Evolutionary conservation across 1,139 yeast species (phyloP), one percentile per base, ranked within the genome.

Genomic region (Suhomyces terraborum): DNA sequence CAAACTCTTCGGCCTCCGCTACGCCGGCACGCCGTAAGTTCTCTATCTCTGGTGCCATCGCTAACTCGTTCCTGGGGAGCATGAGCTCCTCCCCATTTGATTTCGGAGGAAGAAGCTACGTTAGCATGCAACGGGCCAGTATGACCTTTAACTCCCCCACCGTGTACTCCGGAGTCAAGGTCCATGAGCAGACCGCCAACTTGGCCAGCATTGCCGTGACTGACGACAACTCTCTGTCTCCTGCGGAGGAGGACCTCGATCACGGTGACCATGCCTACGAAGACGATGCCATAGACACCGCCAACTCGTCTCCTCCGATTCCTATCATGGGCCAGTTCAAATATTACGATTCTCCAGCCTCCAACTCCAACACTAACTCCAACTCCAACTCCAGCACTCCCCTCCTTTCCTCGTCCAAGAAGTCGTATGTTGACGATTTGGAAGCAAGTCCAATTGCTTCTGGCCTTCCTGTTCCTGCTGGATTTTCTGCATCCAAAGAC

Each of bases 131-230:
- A 38, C 45, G 60, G 6, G 55, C 53, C 40, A 47, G 54, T 46
- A 33, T 51, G 22, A 53, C 40, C 28, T 50, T 46, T 31, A 54
- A 53, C 36, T 65, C 73, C 2, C 77, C 77, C 0, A 58, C 63
- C 3, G 69, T 79, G 16, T 75, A 72, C 48, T 67, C 80, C 0
- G 76, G 77, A 1, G 55, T 60, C 26, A 75, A 79, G 13, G 72
- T 83, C 34, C 79, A 84, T 45, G 86, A 80, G 48, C 84, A 81
- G 47, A 76, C 87, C 0, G 86, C 84, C 3, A 78, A 70, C 41
- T 67, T 81, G 48, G 85, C 88, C 10, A 69, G 69, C 25, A 75
- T 82, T 40, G 83, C 80, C 1, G 84, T 83, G 3, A 69, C 79
- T 4, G 77, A 70, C 24, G 73, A 69, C 34, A 68, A 32, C 61